A percentile compares a stretch with the other conserved stretches of the same genome.
Conservation (phyloP, 2,329 filamentous ascomycete species). For the Hypoxylon sp. region DNA sequence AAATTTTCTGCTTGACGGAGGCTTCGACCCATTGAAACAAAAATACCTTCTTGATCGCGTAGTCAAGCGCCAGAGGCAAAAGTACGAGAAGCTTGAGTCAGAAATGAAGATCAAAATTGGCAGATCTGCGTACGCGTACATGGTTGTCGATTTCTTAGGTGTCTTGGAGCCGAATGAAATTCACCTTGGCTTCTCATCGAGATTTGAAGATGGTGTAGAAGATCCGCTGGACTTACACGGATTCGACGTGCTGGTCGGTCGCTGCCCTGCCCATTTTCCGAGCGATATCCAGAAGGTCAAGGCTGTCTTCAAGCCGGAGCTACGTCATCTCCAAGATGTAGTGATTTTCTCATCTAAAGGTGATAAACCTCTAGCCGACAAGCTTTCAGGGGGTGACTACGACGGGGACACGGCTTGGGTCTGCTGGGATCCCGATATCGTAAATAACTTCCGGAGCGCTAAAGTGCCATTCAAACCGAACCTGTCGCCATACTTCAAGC, state of each 20-base stretch:
- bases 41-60: conserved; percentile 59
- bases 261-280: conserved; percentile 73
- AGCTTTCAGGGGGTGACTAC: conserved; percentile 81
- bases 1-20: conserved; percentile 64
- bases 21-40: conserved; percentile 63
- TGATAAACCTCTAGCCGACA: conserved; percentile 68
- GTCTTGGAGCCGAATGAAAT: conserved; percentile 71
- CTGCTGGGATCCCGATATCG: conserved; percentile 75
- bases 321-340: conserved; percentile 78
- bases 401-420: conserved; percentile 81
- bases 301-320: conserved; percentile 63
- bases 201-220: conserved; percentile 65
- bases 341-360: conserved; percentile 78
- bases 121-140: conserved; percentile 69
- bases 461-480: conserved; percentile 55
- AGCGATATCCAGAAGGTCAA: conserved; percentile 77
- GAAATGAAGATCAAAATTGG: conserved; percentile 69
- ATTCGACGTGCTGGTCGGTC: conserved; percentile 70
- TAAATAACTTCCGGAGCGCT: conserved; percentile 71
- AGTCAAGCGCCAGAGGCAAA: conserved; percentile 56
- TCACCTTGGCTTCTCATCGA: conserved; percentile 71
- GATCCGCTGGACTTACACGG: conserved; percentile 64
- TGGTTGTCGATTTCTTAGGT: conserved; percentile 72
- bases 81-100: conserved; percentile 61
- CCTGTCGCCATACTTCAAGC: conserved; percentile 62